Base-by-base conservation (phyloP, 2,329 filamentous ascomycete genomes). In the Ceratocystis destructans region DNA sequence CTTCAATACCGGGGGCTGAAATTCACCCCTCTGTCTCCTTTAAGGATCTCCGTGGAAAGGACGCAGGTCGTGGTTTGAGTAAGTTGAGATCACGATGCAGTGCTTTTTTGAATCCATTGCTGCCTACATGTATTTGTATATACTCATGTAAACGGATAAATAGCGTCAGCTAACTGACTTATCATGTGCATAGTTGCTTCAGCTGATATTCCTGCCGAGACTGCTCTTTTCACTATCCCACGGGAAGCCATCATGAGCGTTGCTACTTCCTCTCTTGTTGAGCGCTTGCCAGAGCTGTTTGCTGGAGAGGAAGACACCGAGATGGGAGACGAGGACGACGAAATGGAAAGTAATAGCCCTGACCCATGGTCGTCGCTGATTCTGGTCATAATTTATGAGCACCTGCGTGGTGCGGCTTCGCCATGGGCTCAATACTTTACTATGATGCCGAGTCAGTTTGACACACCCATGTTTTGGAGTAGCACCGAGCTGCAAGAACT, bases 391-490 rank as follows among this genome's bases (percentile, higher is more conserved):
- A 82, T 95, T 63, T 89, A 90, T 75, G 90, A 96, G 76, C 80
- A 79, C 66, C 75, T 85, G 6, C 85, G 74, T 73, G 85, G 75
- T 62, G 77, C 71, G 68, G 76, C 70, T 0, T 95, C 90, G 0
- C 77, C 76, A 7, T 96, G 91, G 91, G 83, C 84, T 69, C 80
- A 85, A 0, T 96, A 96, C 74, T 85, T 96, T 70, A 80, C 85
- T 67, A 79, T 96, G 22, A 79, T 96, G 4, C 90, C 90, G 0
- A 70, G 73, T 4, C 72, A 76, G 1, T 96, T 96, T 72, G 84
- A 94, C 73, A 95, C 90, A 1, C 82, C 93, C 70, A 96, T 96
- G 88, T 96, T 92, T 76, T 96, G 92, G 92, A 78, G 82, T 1
- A 77, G 81, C 0, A 76, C 78, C 0, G 90, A 96, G 73, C 79